These are phyloP conservation scores for Scutellaria baicalensis DNA, from an alignment of 257 asterid genomes.

Conservation along the genomic window DNA sequence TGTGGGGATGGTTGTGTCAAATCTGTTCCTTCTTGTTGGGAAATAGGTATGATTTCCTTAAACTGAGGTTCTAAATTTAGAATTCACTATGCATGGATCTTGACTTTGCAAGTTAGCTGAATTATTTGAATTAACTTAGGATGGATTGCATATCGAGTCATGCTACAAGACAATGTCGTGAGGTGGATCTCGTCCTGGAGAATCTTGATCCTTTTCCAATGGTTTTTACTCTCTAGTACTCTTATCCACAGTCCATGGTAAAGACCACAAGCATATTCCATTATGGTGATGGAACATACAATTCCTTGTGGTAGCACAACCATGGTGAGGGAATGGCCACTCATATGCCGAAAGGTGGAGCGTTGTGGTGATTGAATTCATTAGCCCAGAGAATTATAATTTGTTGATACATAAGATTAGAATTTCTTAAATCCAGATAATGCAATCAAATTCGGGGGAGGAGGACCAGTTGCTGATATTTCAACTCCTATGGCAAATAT, in stretches of 20 bases:
- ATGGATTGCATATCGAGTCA: not conserved
- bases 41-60: constrained; percentile 7
- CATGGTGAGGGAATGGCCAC: not conserved
- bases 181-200: not conserved
- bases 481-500: constrained; percentile 2
- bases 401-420: not conserved
- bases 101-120: not conserved
- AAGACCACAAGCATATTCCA: no score
- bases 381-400: not conserved
- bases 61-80: not conserved
- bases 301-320: not conserved
- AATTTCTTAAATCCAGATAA: not conserved
- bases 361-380: not conserved
- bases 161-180: not conserved
- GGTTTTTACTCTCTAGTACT: not conserved
- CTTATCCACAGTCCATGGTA: not conserved
- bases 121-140: not conserved
- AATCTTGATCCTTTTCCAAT: constrained; percentile 2
- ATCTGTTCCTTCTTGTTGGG: not conserved
- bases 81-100: constrained; percentile 10
- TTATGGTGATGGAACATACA: not conserved
- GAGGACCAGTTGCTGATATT: not conserved
- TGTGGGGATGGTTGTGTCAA: not conserved
- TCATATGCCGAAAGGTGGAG: not conserved
- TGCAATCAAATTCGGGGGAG: not conserved